These are phyloP conservation scores for Penicillium oxalicum DNA, from an alignment of 2,329 filamentous ascomycete species.

Conservation along the genomic window DNA sequence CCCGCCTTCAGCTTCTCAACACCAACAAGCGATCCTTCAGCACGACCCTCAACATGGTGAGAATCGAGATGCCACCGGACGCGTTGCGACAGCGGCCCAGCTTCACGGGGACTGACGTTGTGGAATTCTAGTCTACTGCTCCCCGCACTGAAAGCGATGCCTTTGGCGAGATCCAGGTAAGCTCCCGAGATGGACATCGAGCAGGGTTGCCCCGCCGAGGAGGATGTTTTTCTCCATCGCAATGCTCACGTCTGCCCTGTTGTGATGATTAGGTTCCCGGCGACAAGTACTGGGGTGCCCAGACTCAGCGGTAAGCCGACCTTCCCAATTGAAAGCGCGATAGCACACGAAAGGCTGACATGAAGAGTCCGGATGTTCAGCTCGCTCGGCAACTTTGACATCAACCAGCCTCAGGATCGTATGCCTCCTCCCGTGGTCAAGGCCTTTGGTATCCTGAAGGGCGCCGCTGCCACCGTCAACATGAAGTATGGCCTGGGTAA, in stretches of 20 bases:
- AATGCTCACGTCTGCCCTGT: constrained; percentile 6
- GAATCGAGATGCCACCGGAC: constrained; percentile 13
- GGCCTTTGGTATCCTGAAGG: constrained; percentile 96
- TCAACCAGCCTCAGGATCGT: constrained; percentile 98
- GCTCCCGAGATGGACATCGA: constrained; percentile 9
- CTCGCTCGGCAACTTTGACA: constrained; percentile 94
- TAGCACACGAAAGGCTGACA: constrained; percentile 18
- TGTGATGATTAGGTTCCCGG: constrained; percentile 54
- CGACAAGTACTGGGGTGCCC: constrained; percentile 98
- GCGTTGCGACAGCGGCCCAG: neutral
- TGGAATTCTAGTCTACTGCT: constrained; percentile 28
- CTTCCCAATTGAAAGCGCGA: constrained; percentile 1
- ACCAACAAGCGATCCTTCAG: constrained; percentile 32
- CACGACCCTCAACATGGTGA: constrained; percentile 36
- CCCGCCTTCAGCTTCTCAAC: constrained; percentile 33
- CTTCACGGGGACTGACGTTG: constrained; percentile 1
- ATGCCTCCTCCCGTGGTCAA: constrained; percentile 90
- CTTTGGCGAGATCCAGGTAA: constrained; percentile 82
- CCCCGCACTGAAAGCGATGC: constrained; percentile 90
- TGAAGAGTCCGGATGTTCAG: constrained; percentile 22
- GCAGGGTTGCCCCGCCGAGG: neutral
- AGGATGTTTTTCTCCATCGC: neutral
- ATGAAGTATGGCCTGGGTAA: constrained; percentile 80
- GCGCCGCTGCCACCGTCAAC: constrained; percentile 91
- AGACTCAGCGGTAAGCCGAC: constrained; percentile 68